A percentile compares a stretch with the other conserved stretches of the same genome.
Evolutionary conservation across 257 asterid species (phyloP).

Genomic region (Penstemon davidsonii): DNA sequence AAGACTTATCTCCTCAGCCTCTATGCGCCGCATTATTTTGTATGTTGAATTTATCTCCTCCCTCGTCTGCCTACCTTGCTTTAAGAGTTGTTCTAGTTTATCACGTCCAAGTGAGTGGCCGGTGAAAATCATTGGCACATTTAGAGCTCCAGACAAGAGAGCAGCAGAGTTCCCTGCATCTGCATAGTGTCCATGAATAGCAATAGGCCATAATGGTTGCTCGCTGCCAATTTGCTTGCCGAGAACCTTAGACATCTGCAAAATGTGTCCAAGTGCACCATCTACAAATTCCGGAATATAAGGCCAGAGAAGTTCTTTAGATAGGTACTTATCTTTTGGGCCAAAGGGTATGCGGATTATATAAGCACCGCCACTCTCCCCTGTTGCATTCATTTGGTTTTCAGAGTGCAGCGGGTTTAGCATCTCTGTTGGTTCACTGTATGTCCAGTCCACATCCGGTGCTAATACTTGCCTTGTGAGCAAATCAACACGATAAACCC

Average conservation of each 20-base stretch:
- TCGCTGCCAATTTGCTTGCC: constrained; percentile 65
- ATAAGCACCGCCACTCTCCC: constrained; percentile 81
- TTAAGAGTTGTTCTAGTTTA: constrained; percentile 74
- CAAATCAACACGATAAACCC: constrained; percentile 79
- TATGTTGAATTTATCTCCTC: constrained; percentile 69
- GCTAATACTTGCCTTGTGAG: constrained; percentile 69
- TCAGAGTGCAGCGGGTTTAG: constrained; percentile 54
- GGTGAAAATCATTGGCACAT: constrained; percentile 74
- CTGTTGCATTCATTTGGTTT: constrained; percentile 45
- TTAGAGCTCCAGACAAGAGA: constrained; percentile 68
- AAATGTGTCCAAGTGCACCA: constrained; percentile 65
- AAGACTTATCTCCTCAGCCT: constrained; percentile 73
- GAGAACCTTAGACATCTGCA: constrained; percentile 73
- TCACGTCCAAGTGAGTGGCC: constrained; percentile 84
- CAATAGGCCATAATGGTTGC: constrained; percentile 74
- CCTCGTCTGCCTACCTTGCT: constrained; percentile 72
- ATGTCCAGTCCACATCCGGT: constrained; percentile 70
- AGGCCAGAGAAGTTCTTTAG: constrained; percentile 81
- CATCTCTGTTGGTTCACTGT: constrained; percentile 78
- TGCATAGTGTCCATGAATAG: constrained; percentile 77
- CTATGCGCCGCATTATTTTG: constrained; percentile 84
- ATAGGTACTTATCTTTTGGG: constrained; percentile 66
- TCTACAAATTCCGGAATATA: constrained; percentile 77
- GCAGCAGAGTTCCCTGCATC: constrained; percentile 83
- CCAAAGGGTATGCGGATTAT: constrained; percentile 77